A percentile compares a stretch with the other conserved stretches of the same genome.
Conservation (phyloP, 768 basidiomycete genomes). For the Boletellus emodensis region DNA sequence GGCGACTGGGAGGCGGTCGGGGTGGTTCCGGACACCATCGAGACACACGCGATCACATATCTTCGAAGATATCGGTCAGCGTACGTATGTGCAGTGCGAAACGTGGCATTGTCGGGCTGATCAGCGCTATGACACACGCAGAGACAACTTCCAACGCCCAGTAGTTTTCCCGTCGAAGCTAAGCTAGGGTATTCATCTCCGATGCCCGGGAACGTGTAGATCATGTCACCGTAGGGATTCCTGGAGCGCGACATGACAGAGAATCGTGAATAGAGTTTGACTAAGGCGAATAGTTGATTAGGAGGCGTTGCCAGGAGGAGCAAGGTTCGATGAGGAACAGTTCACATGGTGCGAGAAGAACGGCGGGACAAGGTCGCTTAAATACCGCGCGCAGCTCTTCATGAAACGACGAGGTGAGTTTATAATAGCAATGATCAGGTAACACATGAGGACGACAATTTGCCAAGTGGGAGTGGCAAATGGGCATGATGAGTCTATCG, state of each 20-base stretch:
- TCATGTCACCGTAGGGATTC: conserved; percentile 19
- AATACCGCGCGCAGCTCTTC: conserved; percentile 19
- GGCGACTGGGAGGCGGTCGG: conserved; percentile 86
- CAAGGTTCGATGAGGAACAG: conserved; percentile 8
- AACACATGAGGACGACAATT: conserved; percentile 21
- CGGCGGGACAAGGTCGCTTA: conserved; percentile 17
- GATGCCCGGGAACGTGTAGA: conserved; percentile 24
- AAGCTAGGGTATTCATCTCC: conserved; percentile 30
- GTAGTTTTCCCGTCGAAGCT: conserved; percentile 58
- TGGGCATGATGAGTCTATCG: conserved; percentile 3
- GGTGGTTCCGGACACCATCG: conserved; percentile 78
- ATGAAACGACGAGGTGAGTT: conserved; percentile 21
- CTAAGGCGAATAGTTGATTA: conserved; percentile 19
- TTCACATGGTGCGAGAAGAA: conserved; percentile 22
- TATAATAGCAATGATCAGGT: conserved; percentile 29
- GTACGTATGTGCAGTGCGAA: conserved; percentile 48
- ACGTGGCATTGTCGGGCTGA: conserved; percentile 11
- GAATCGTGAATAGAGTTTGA: conserved; percentile 23
- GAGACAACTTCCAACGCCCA: conserved; percentile 67
- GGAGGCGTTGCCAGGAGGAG: conserved; percentile 29
- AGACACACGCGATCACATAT: conserved; percentile 85
- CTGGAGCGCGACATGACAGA: conserved; percentile 13
- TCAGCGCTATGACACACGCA: conserved; percentile 14
- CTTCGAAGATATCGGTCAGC: conserved; percentile 85
- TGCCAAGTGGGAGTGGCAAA: conserved; percentile 7